Base-by-base conservation (phyloP, 805 yeast genomes). In the Yarrowia osloensis region DNA sequence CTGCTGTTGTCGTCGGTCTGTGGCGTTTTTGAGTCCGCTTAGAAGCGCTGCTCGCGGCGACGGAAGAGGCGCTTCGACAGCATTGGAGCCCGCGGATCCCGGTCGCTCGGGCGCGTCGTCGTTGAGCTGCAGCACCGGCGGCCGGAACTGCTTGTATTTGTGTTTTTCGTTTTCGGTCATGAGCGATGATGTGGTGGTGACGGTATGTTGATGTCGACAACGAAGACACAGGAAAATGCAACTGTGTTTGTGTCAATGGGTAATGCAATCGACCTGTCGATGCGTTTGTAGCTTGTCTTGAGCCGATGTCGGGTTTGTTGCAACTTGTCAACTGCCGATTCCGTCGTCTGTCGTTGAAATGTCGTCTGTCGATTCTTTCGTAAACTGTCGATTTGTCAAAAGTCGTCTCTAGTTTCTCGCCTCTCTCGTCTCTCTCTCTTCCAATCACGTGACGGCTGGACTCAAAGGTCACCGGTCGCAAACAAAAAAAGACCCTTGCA, bases 1-100 rank as follows among this genome's bases (percentile, higher is more conserved):
- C 46, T 65, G 67, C 54, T 67, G 70, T 13, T 70, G 70, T 8
- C 75, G 68, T 3, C 75, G 57, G 40, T 73, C 75, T 11, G 75
- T 73, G 37, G 75, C 75, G n/a, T 70, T 69, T 33, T 72, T 28
- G 37, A 73, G 68, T 9, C 72, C 75, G 2, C 73, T 72, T 19
- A 73, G 70, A 9, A 73, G 67, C n/a, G 73, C 72, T 7, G 75
- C 74, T 47, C 75, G 46, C 0, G 75, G 72, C 17, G 73, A 69
- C 13, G 72, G 70, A 1, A 68, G 61, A 17, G 68, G 40, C 3
- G 67, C 33, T 2, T 35, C 44, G n/a, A 29, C 40, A 29, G 31
- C 11, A 3, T 15, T 7, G 29, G 62, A 39, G 1, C 49, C 63
- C 5, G 49, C 47, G 3, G 49, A 39, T 8, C 19, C 21, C 15